Base-by-base conservation (phyloP, 352 stramenopile species). In the Phytophthora pisi region DNA sequence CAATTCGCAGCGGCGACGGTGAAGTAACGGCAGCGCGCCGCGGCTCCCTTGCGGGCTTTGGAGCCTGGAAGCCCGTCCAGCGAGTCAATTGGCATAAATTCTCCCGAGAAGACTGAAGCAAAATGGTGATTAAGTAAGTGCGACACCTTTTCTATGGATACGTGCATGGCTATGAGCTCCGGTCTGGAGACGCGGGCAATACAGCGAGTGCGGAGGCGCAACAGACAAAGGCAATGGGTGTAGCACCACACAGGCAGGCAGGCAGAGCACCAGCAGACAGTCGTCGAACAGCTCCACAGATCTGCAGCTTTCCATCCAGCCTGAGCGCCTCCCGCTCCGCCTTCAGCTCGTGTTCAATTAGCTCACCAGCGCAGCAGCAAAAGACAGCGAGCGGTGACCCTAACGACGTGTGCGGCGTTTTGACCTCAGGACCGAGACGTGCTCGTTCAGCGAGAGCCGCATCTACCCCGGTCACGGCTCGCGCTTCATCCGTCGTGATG, bases 401-500 rank as follows among this genome's bases (percentile, higher is more conserved):
- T 67, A 70, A 69, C 55, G 54, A 64, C 61, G n/a, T 66, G 51
- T 72, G 47, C 28, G 56, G 28, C 46, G 15, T 78, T 56, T 56
- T 60, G 40, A 68, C 47, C 8, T 55, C 58, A 96, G 87, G 86
- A 96, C 88, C 78, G 87, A 95, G 88, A 92, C 86, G 70, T 96
- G 88, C 81, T 92, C 88, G 74, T 96, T 96, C 81, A 95, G 85
- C 81, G 88, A 96, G 67, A 75, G 75, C 75, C 87, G 88, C 79
- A 94, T 99, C 88, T 99, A 99, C 86, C 98, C 98, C 63, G 98
- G 98, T 81, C 98, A 99, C 90, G 98, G 98, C 75, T 98, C 97
- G 78, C 96, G 98, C 74, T 99, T 98, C 87, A 98, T 99, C 67
- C 96, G 97, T 89, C 95, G 96, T 75, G 97, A 99, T 93, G 97